Evolutionary conservation across 208 protist genomes (phyloP).

Genomic region (Wallacemonas sp.): DNA sequence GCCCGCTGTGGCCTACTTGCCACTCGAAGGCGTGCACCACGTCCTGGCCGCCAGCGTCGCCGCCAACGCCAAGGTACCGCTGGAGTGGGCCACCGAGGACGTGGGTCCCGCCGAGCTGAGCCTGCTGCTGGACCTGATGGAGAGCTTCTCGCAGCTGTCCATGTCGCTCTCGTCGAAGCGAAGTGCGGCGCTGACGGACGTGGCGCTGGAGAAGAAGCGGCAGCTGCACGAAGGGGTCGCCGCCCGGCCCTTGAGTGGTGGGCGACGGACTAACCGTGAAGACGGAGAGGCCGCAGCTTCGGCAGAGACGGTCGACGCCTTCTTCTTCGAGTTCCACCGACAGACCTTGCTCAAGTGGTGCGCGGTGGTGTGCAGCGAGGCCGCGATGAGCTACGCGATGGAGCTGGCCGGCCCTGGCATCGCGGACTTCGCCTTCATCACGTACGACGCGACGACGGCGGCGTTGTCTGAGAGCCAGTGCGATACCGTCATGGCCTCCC

Average conservation of each 20-base stretch:
- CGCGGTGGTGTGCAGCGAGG: slow-evolving; percentile 42
- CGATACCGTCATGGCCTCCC: slow-evolving; percentile 38
- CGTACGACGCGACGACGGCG: slow-evolving; percentile 19
- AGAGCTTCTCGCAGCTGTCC: slow-evolving; percentile 32
- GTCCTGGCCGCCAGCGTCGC: slow-evolving; percentile 28
- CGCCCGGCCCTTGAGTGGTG: too few species aligned
- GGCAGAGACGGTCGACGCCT: slow-evolving; percentile 23
- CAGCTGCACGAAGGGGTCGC: slow-evolving; percentile 6
- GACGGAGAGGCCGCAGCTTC: background rate
- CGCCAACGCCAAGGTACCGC: slow-evolving; percentile 23
- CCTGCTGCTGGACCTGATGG: slow-evolving; percentile 46
- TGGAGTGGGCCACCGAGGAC: slow-evolving; percentile 20
- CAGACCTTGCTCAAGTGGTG: slow-evolving; percentile 49
- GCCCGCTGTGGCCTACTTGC: slow-evolving; percentile 23
- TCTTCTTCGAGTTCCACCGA: slow-evolving; percentile 50
- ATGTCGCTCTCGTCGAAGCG: slow-evolving; percentile 28
- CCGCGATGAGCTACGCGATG: slow-evolving; percentile 39
- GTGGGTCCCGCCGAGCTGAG: slow-evolving; percentile 32
- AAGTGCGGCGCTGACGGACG: background rate
- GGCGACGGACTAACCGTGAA: too few species aligned
- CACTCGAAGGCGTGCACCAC: slow-evolving; percentile 39
- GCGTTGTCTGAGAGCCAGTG: slow-evolving; percentile 39
- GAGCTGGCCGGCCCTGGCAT: slow-evolving; percentile 33
- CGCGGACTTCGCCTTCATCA: slow-evolving; percentile 27
- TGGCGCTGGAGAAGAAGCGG: background rate